Evolutionary conservation across 2,329 filamentous ascomycete genomes (phyloP).

Genomic region (Blumeria graminis): DNA sequence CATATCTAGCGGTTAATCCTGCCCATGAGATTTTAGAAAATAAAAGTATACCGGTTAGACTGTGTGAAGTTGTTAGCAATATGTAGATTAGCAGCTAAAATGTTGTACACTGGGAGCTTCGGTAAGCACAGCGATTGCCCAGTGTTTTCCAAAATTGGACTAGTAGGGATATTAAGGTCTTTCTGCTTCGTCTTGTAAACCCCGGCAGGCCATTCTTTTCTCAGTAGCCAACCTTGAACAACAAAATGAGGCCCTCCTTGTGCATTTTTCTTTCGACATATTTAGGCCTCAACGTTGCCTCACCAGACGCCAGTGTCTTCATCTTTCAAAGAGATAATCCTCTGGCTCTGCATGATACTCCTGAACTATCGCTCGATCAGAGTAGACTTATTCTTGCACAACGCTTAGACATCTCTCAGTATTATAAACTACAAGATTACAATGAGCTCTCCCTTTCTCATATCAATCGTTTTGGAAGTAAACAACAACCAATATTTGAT

Average conservation of each 20-base stretch:
- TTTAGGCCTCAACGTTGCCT: constrained; percentile 16
- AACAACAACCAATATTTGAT: constrained; percentile 26
- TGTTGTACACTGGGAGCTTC: too few relatives aligned
- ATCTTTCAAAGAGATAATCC: constrained; percentile 17
- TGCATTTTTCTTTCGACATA: constrained; percentile 18
- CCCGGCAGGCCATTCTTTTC: too few relatives aligned
- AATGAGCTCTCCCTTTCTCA: constrained; percentile 22
- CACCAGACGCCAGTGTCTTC: constrained; percentile 25
- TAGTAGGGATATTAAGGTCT: too few relatives aligned
- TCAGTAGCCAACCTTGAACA: neutral
- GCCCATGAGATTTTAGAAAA: too few relatives aligned
- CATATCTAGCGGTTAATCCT: neutral
- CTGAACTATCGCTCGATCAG: constrained; percentile 20
- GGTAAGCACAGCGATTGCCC: too few relatives aligned
- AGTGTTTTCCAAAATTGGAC: too few relatives aligned
- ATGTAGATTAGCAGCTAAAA: too few relatives aligned
- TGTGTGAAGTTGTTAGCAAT: too few relatives aligned
- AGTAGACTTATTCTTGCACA: constrained; percentile 34
- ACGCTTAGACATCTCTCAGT: constrained; percentile 23
- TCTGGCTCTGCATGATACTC: constrained; percentile 21
- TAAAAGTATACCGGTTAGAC: too few relatives aligned
- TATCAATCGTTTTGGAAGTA: constrained; percentile 35
- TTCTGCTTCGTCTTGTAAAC: too few relatives aligned
- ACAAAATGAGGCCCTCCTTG: constrained; percentile 18
- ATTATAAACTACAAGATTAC: constrained; percentile 21